Evolutionary conservation across 2,329 filamentous ascomycete genomes (phyloP), one percentile per base, ranked within the genome.

Genomic region (Capronia epimyces): DNA sequence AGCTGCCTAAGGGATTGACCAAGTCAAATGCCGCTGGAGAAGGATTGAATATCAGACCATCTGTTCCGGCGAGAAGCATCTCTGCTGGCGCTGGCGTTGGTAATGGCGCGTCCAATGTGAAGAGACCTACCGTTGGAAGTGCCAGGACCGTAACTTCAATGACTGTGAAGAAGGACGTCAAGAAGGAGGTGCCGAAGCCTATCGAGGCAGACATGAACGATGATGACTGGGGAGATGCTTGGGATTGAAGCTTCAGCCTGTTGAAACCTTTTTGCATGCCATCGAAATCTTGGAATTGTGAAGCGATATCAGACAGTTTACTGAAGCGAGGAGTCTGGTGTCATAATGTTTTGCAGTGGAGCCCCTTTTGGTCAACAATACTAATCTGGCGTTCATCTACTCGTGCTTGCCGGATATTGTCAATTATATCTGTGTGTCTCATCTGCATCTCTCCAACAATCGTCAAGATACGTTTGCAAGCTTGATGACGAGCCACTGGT

Each of bases 1-100:
- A 84, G 2, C 66, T 97, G 48, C 90, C 91, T 0, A 98, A 95
- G 69, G 91, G 91, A 0, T 67, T 97, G 21, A 71, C 75, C 1
- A 95, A 94, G 69, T 63, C 69, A 1, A 58, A 66, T 12, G 60
- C 66, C 7, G 60, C 65, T 20, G 46, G 20, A 18, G 43, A 43
- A 8, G 70, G 70, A 53, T 63, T 68, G 16, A 52, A 56, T 29
- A 57, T 44, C 22, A 57, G 65, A 51, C 65, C 69, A 32, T 57
- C 67, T 58, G 63, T 63, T 8, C 59, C 65, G 2, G 66, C 66
- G 51, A 67, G 73, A 51, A 68, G 69, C 42, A 58, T 66, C 20
- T 67, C 64, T 8, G 66, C 67, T 29, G 62, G 64, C n/a, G 64
- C 61, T 27, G 61, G 58, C 7, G 66, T 67, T 29, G 62, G 64